Conservation (phyloP, 1,284 basidiomycete species). For the Apiotrichum mycotoxinovorans region DNA sequence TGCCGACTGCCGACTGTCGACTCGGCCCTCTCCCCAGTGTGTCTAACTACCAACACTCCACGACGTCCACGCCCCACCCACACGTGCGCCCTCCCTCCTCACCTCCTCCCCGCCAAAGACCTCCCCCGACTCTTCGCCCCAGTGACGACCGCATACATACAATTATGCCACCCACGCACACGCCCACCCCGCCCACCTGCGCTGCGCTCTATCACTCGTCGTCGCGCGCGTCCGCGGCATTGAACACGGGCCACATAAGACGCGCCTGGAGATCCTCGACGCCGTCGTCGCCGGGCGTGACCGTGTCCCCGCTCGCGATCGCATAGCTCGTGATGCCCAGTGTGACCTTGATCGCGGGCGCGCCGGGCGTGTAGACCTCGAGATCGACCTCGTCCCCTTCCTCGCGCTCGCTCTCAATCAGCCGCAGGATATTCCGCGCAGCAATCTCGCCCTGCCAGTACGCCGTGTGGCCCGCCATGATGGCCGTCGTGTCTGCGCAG, state of each 20-base stretch:
- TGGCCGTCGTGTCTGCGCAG: slow-evolving; percentile 50
- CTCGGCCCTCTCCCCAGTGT: too few species aligned
- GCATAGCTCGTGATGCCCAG: slow-evolving; percentile 58
- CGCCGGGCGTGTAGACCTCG: slow-evolving; percentile 58
- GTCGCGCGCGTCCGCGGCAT: slow-evolving; percentile 10
- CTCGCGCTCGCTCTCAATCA: slow-evolving; percentile 31
- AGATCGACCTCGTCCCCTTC: slow-evolving; percentile 50
- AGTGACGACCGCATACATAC: too few species aligned
- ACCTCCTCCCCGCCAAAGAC: too few species aligned
- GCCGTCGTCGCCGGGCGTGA: slow-evolving; percentile 54
- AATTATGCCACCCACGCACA: too few species aligned
- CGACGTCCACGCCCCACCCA: too few species aligned
- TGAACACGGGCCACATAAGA: slow-evolving; percentile 50
- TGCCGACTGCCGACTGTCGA: too few species aligned
- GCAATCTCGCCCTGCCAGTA: slow-evolving; percentile 57
- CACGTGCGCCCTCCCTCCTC: too few species aligned
- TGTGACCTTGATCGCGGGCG: slow-evolving; percentile 67
- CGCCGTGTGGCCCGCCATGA: slow-evolving; percentile 65
- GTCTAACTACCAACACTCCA: too few species aligned
- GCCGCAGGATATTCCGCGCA: slow-evolving; percentile 48
- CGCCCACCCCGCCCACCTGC: background rate
- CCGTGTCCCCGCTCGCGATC: slow-evolving; percentile 54
- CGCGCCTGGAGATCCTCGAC: slow-evolving; percentile 54
- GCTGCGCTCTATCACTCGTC: slow-evolving; percentile 16
- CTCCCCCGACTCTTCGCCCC: too few species aligned